phyloP scores from a whole-genome alignment of 2,329 filamentous ascomycete genomes.

The Gnomoniopsis smithogilvyi region DNA sequence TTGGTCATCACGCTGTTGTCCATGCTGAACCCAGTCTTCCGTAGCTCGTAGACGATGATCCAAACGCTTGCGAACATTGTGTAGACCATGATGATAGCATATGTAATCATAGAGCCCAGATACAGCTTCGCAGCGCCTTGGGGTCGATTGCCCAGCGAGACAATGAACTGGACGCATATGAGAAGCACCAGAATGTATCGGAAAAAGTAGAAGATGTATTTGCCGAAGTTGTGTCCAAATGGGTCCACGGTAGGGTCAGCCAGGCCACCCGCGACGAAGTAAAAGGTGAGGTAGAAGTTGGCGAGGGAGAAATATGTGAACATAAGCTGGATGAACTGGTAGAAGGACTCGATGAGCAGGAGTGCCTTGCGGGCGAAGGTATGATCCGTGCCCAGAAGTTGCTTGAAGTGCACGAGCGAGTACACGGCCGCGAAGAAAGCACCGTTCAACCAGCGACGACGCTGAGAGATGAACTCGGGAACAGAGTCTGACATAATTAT shows the following conservation, averaged over 20 bases:
- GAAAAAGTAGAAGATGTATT: conserved; percentile 80
- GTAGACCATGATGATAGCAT: conserved; percentile 91
- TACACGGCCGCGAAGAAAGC: conserved; percentile 99
- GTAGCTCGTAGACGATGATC: conserved; percentile 82
- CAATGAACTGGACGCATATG: conserved; percentile 92
- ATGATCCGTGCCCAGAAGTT: conserved; percentile 92
- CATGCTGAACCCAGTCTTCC: conserved; percentile 53
- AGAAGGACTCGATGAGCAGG: conserved; percentile 91
- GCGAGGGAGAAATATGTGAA: conserved; percentile 98
- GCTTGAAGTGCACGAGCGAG: conserved; percentile 89
- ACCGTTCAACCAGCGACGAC: conserved; percentile 95
- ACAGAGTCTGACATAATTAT: conserved; percentile 66
- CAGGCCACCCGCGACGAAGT: conserved; percentile 91
- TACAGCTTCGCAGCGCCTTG: conserved; percentile 94
- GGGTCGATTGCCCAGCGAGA: conserved; percentile 92
- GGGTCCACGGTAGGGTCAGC: conserved; percentile 78
- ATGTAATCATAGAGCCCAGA: conserved; percentile 82
- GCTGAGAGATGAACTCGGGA: conserved; percentile 95
- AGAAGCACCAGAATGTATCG: conserved; percentile 83
- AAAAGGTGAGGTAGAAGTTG: conserved; percentile 99
- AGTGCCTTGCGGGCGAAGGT: conserved; percentile 84
- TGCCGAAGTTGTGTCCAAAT: conserved; percentile 83
- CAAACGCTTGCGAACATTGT: conserved; percentile 86
- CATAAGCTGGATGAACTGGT: conserved; percentile 86
- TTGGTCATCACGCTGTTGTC: conserved; percentile 94